These are phyloP conservation scores for Aspergillus affinis DNA, from an alignment of 495 filamentous ascomycete genomes.

Conservation along the genomic window DNA sequence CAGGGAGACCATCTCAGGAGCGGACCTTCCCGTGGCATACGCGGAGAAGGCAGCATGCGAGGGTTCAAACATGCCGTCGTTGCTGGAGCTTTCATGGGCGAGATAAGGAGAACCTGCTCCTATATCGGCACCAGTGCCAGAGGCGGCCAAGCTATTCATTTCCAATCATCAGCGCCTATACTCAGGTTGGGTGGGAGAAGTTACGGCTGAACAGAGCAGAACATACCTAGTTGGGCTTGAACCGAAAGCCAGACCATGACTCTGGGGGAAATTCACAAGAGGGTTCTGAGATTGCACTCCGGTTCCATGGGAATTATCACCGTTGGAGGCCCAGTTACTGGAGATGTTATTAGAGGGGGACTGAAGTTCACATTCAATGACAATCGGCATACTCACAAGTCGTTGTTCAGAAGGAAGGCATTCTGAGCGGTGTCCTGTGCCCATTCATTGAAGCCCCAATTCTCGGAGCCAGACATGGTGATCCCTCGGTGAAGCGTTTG, in stretches of 20 bases:
- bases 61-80: background rate
- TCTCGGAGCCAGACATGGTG: background rate
- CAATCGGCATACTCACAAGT: background rate
- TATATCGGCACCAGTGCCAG: background rate
- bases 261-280: background rate
- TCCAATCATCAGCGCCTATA: background rate
- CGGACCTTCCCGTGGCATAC: background rate
- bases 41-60: background rate
- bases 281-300: background rate
- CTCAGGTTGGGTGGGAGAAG: background rate
- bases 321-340: background rate
- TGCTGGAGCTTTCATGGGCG: background rate
- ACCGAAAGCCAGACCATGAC: background rate
- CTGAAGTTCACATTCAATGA: background rate
- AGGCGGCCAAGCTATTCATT: background rate
- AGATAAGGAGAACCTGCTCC: background rate
- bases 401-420: background rate
- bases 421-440: background rate
- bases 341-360: background rate
- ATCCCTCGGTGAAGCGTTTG: background rate
- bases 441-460: background rate
- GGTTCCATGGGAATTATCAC: background rate
- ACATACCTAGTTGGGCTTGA: background rate
- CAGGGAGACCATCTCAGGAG: background rate
- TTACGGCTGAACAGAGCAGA: background rate